Evolutionary conservation across 768 basidiomycete species (phyloP).

Genomic region (Trametes coccinea): DNA sequence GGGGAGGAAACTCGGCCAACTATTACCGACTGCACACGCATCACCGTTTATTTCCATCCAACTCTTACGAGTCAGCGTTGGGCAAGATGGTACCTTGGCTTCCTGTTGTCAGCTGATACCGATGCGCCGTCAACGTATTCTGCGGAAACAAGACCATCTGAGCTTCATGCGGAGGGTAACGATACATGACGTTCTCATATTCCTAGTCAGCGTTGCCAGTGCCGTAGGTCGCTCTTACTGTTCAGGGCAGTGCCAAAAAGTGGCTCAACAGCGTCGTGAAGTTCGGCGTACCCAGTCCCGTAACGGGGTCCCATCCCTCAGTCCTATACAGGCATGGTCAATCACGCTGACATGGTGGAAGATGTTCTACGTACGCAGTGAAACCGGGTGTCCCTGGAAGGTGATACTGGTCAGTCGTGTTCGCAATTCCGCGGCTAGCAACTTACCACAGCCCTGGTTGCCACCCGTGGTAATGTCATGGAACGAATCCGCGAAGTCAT

Average conservation of each 20-base stretch:
- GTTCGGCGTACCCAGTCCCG: slow-evolving; percentile 33
- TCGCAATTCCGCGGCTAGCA: background rate
- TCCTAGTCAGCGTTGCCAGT: background rate
- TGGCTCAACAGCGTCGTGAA: slow-evolving; percentile 26
- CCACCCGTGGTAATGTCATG: slow-evolving; percentile 37
- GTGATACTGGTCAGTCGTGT: background rate
- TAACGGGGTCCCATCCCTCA: slow-evolving; percentile 30
- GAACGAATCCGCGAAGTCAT: slow-evolving; percentile 24
- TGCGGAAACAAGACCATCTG: too few relatives aligned
- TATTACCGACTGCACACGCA: background rate
- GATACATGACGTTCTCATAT: too few relatives aligned
- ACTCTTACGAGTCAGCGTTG: background rate
- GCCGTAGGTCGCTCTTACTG: background rate
- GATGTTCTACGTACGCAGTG: slow-evolving; percentile 22
- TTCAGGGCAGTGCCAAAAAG: slow-evolving; percentile 31
- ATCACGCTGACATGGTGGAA: background rate
- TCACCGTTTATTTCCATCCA: background rate
- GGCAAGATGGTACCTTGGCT: too few relatives aligned
- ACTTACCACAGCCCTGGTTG: slow-evolving; percentile 37
- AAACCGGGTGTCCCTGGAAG: slow-evolving; percentile 25
- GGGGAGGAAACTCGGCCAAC: slow-evolving; percentile 4
- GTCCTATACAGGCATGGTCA: slow-evolving; percentile 9
- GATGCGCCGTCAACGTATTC: too few relatives aligned
- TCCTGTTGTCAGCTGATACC: too few relatives aligned
- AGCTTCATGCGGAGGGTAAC: too few relatives aligned